Base-by-base conservation (phyloP, 176 grass and related monocot species). In the Bromus sterilis region DNA sequence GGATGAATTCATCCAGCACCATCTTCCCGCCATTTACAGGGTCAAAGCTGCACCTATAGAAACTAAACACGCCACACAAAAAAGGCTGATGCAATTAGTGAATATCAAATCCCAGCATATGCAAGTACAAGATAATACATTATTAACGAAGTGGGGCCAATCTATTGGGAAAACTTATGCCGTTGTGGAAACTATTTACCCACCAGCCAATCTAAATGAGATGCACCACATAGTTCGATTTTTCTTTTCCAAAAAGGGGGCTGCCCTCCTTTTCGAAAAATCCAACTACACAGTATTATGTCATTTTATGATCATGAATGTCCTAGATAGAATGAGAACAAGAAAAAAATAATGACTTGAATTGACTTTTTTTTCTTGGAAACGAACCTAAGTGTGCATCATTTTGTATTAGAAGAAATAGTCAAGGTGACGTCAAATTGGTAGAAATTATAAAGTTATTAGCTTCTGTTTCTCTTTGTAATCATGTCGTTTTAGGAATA, bases 41-140 rank as follows among this genome's bases (percentile, higher is more conserved):
- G 60, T 97, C 86, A 79, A 97, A 97, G 44, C 76, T 85, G 91
- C 70, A 93, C 49, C 72, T 88, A 23, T 84, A 89, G 73, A 96
- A 96, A 82, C 90, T 96, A 56, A 82, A 89, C 10, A 51, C 28
- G 12, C 51, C 78, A 76, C 67, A 72, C 46, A 58, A 76, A 58
- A 59, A 87, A 12, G 24, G 10, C 5, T 15, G 12, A 4, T 20
- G 9, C 6, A 4, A 33, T 44, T 67, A 71, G 42, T 56, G 18
- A 66, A 48, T 57, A 77, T 10, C 49, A 69, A 64, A 49, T 66
- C 11, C 21, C 51, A 33, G 10, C 48, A 81, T 26, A 70, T 4
- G 48, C 14, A 57, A 71, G 20, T 39, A 5, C 26, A 81, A 11
- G 66, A 71, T 79, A 14, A 48, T 24, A 11, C 26, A 79, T 34